Evolutionary conservation across 208 protist genomes (phyloP).

Genomic region (Phytomonas sp.): DNA sequence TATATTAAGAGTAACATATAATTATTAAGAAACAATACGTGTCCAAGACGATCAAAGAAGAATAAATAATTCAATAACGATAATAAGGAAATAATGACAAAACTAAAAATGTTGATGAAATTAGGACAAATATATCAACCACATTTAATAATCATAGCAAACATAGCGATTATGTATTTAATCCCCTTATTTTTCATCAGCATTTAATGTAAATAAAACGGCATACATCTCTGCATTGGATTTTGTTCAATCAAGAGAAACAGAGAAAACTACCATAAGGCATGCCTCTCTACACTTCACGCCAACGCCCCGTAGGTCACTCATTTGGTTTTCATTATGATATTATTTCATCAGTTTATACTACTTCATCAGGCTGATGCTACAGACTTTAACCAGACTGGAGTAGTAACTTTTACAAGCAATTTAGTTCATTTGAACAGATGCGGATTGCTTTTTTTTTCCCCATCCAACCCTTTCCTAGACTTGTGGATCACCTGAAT

Average conservation of each 20-base stretch:
- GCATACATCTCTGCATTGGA: background rate
- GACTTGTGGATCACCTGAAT: background rate
- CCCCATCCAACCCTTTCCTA: background rate
- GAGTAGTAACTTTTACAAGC: background rate
- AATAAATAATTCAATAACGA: background rate
- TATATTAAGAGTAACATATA: slow-evolving; percentile 3
- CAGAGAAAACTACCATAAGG: background rate
- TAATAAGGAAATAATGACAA: slow-evolving; percentile 4
- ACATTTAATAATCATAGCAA: background rate
- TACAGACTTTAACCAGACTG: background rate
- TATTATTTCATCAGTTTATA: background rate
- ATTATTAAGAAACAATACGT: background rate
- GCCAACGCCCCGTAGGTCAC: background rate
- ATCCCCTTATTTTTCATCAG: background rate
- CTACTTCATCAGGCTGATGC: background rate
- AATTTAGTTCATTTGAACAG: background rate
- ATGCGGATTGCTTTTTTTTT: background rate
- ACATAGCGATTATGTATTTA: background rate
- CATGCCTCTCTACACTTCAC: background rate
- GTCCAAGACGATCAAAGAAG: slow-evolving; percentile 5
- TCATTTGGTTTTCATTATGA: background rate
- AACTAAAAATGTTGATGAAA: background rate
- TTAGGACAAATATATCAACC: background rate
- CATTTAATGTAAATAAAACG: background rate
- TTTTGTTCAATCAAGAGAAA: background rate